Evolutionary conservation across 2,329 filamentous ascomycete genomes (phyloP).

Genomic region (Penicillium aurantiogriseum): DNA sequence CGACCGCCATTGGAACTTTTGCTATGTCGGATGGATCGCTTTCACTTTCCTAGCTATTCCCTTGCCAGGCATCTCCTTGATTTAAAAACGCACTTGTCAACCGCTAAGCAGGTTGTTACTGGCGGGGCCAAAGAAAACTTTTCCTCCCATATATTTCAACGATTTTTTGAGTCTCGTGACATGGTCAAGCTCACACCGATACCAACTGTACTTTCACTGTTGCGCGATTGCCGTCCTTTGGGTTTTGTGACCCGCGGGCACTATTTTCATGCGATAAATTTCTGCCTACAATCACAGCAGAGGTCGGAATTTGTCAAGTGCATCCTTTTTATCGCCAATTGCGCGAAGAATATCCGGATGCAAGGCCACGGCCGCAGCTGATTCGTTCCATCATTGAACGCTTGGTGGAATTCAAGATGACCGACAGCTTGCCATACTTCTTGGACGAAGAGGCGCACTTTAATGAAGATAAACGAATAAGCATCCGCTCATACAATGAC

Average conservation of each 20-base stretch:
- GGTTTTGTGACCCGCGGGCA: slow-evolving; percentile 24
- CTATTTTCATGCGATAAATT: slow-evolving; percentile 24
- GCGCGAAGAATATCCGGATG: slow-evolving; percentile 33
- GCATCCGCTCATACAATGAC: slow-evolving; percentile 34
- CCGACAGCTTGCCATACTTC: slow-evolving; percentile 40
- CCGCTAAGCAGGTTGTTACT: too few species aligned
- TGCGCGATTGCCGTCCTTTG: slow-evolving; percentile 27
- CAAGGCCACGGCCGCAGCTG: slow-evolving; percentile 21
- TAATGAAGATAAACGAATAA: slow-evolving; percentile 28
- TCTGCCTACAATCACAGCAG: slow-evolving; percentile 27
- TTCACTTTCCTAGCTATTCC: background rate
- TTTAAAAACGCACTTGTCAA: background rate
- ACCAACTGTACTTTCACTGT: slow-evolving; percentile 22
- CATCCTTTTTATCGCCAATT: slow-evolving; percentile 44
- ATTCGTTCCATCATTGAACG: slow-evolving; percentile 27
- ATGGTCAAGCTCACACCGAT: background rate
- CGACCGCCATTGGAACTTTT: background rate
- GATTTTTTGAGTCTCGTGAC: background rate
- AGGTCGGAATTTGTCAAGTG: slow-evolving; percentile 31
- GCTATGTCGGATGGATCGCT: background rate
- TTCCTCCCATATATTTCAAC: background rate
- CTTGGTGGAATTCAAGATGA: slow-evolving; percentile 32
- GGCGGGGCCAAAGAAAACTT: background rate
- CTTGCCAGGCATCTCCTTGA: background rate
- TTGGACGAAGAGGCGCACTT: slow-evolving; percentile 41